These are phyloP conservation scores for Scytalidium sp. DNA, from an alignment of 2,329 filamentous ascomycete genomes.

Conservation along the genomic window DNA sequence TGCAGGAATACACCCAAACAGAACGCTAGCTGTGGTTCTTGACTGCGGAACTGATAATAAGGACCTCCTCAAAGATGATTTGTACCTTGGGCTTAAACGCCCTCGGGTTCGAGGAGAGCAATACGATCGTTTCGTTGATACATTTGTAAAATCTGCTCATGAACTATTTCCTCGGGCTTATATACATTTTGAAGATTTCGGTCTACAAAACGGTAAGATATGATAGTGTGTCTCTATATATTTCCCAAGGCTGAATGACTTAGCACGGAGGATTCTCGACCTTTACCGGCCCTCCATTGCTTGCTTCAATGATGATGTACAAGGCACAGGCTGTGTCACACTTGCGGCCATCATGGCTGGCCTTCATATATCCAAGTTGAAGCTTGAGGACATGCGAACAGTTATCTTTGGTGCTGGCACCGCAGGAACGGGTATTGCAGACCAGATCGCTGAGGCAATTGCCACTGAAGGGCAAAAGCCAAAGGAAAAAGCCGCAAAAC, in stretches of 20 bases:
- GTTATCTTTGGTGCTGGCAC: slow-evolving; percentile 79
- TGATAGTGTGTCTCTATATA: background rate
- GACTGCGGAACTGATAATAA: slow-evolving; percentile 87
- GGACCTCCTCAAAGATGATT: slow-evolving; percentile 66
- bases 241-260: slow-evolving; percentile 2
- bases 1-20: slow-evolving; percentile 78
- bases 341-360: slow-evolving; percentile 78
- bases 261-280: slow-evolving; percentile 68
- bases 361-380: slow-evolving; percentile 63
- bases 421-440: slow-evolving; percentile 81
- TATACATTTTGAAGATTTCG: slow-evolving; percentile 90
- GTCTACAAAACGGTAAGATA: slow-evolving; percentile 63
- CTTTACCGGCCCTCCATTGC: slow-evolving; percentile 69
- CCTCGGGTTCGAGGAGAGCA: slow-evolving; percentile 64
- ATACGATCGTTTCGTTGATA: slow-evolving; percentile 76
- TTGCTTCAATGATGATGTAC: slow-evolving; percentile 90
- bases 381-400: slow-evolving; percentile 66
- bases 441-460: slow-evolving; percentile 79
- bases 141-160: slow-evolving; percentile 65
- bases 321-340: slow-evolving; percentile 85
- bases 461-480: slow-evolving; percentile 62
- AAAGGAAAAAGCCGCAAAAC: slow-evolving; percentile 71
- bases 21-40: slow-evolving; percentile 76
- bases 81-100: slow-evolving; percentile 75
- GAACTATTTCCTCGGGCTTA: slow-evolving; percentile 76